Conservation (phyloP, 768 basidiomycete genomes). For the Trametes villosa region DNA sequence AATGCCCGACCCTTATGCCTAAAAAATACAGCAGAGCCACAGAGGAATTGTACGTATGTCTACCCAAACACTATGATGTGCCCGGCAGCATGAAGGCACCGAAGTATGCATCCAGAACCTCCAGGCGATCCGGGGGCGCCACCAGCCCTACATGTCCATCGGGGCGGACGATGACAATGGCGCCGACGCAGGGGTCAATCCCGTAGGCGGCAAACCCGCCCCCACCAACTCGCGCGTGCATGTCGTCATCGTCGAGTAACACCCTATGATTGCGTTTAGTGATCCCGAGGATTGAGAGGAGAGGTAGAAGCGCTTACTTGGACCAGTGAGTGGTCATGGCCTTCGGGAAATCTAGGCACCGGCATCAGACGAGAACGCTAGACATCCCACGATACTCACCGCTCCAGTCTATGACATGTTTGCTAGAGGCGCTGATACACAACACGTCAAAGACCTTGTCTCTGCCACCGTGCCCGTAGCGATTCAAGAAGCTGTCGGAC, state of each 20-base stretch:
- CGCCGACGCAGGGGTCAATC: conserved; percentile 47
- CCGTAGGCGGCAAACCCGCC: conserved; percentile 63
- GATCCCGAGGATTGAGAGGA: background rate
- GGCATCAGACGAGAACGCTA: no score
- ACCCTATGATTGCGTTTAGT: conserved; percentile 45
- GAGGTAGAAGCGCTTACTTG: conserved; percentile 42
- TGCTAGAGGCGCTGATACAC: conserved; percentile 19
- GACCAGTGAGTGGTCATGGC: conserved; percentile 61
- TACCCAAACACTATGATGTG: background rate
- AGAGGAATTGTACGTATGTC: background rate
- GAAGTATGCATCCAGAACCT: conserved; percentile 52
- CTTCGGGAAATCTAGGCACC: conserved; percentile 49
- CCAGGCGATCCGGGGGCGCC: conserved; percentile 47
- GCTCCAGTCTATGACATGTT: conserved; percentile 14
- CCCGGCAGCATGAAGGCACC: conserved; percentile 42
- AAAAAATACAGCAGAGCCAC: background rate
- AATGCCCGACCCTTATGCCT: background rate
- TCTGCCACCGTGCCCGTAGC: conserved; percentile 12
- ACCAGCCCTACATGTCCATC: conserved; percentile 72
- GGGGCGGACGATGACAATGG: conserved; percentile 60
- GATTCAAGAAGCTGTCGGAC: conserved; percentile 26
- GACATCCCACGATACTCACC: no score
- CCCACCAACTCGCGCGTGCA: conserved; percentile 51
- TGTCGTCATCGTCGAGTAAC: conserved; percentile 59
- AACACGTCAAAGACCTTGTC: conserved; percentile 21